Conservation (phyloP, 2,329 filamentous ascomycete species). For the Helotiales sp. region DNA sequence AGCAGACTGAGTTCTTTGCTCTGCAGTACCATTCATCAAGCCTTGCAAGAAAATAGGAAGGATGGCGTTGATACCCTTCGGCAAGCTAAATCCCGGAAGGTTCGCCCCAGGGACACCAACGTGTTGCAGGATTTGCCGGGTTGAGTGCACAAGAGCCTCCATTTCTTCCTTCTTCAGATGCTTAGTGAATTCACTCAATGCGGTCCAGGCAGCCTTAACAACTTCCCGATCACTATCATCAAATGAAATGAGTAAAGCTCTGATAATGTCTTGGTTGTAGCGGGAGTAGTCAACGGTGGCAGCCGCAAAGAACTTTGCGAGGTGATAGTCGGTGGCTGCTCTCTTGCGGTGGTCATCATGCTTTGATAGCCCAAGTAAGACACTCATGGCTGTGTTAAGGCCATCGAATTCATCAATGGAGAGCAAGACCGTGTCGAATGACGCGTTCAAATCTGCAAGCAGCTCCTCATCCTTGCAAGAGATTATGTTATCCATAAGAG, state of each 20-base stretch:
- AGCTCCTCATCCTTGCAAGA: constrained; percentile 73
- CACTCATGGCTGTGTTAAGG: constrained; percentile 92
- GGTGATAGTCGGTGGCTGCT: constrained; percentile 72
- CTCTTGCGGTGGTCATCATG: constrained; percentile 89
- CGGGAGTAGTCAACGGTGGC: constrained; percentile 87
- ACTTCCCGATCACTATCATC: constrained; percentile 82
- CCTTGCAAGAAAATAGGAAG: constrained; percentile 97
- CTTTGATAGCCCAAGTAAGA: constrained; percentile 83
- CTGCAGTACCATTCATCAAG: constrained; percentile 91
- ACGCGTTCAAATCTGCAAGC: constrained; percentile 68
- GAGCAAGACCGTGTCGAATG: constrained; percentile 86
- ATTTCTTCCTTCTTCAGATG: constrained; percentile 95
- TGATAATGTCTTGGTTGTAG: constrained; percentile 94
- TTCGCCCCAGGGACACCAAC: constrained; percentile 85
- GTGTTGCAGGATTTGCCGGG: constrained; percentile 80
- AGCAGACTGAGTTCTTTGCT: constrained; percentile 89
- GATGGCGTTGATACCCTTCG: constrained; percentile 96
- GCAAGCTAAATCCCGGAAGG: constrained; percentile 84
- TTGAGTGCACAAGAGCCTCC: constrained; percentile 87
- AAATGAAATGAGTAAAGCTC: constrained; percentile 86
- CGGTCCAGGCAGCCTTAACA: constrained; percentile 86
- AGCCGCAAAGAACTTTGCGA: constrained; percentile 82
- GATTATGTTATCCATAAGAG: constrained; percentile 91
- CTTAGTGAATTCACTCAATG: constrained; percentile 84
- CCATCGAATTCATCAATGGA: constrained; percentile 97